Evolutionary conservation across 2,329 filamentous ascomycete species (phyloP), one percentile per base, ranked within the genome.

Genomic region (Pyricularia grisea): DNA sequence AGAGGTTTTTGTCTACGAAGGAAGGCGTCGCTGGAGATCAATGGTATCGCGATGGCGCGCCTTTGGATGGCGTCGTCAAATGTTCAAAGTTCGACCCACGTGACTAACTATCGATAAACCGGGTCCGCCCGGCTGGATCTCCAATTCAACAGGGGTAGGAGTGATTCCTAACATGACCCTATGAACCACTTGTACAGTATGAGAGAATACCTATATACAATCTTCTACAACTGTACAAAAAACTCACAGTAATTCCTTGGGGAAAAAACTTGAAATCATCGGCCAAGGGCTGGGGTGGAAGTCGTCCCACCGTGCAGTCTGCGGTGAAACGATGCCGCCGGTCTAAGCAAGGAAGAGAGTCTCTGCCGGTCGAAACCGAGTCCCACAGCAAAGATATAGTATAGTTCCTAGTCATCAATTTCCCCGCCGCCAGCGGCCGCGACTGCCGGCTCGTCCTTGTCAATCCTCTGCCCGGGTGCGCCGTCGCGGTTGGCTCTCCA

Each of bases 401-500:
- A 63, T 28, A 63, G 60, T 23, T 63, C 60, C 60, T 63, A 63
- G 60, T 63, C 60, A 23, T 63, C 60, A 14, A 28, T 30, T 50
- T 50, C 42, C 42, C 42, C 42, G 42, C 42, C 42, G 17, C 42
- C n/a, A 5, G 4, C 42, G 3, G 27, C 27, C 27, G 17, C 25
- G 11, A 28, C 60, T 14, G 1, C 27, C 4, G 25, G 27, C 2
- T 63, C 65, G 23, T n/a, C 5, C 11, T 14, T 31, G n/a, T 68
- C 67, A 70, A 85, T 77, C 73, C 78, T 82, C 64, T 83, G 81
- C 7, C 88, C 90, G 66, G 81, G 79, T 70, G 83, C 81, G 11
- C 91, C 91, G 79, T 97, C 93, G 72, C 90, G 81, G 80, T 97
- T 97, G 71, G 92, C 92, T 79, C 93, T 89, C 94, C 94, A 97